phyloP scores from a whole-genome alignment of 83 land plant species.

The Picea abies region DNA sequence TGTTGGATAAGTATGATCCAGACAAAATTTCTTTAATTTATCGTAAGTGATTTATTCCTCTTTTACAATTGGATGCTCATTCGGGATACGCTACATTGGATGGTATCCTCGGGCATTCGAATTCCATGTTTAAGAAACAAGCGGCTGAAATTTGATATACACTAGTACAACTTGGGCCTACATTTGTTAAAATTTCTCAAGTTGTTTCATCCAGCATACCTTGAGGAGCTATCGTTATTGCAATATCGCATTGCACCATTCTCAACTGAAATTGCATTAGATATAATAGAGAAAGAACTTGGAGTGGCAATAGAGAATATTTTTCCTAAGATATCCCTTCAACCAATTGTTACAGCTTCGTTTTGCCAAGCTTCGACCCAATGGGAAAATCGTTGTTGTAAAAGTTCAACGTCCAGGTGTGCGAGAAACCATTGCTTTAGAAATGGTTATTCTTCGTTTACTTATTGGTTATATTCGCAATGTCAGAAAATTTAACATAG shows the following conservation, averaged over 20 bases:
- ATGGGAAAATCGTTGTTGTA: constrained; percentile 85
- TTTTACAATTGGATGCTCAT: no score
- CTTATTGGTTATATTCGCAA: constrained; percentile 58
- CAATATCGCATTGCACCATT: constrained; percentile 97
- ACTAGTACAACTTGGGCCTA: no score
- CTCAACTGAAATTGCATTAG: constrained; percentile 76
- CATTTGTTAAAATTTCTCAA: no score
- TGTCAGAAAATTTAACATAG: constrained; percentile 80
- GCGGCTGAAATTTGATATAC: no score
- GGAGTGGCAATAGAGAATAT: constrained; percentile 70
- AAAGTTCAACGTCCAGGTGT: constrained; percentile 99
- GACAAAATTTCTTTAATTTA: no score
- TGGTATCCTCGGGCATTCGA: no score
- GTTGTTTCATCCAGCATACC: constrained; percentile 42
- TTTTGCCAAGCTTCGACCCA: constrained; percentile 68
- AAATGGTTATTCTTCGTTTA: constrained; percentile 73
- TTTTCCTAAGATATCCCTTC: constrained; percentile 89
- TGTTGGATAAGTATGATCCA: no score
- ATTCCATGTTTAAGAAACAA: no score
- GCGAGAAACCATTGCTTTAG: constrained; percentile 90
- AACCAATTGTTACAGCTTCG: constrained; percentile 94
- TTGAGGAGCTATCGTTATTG: constrained; percentile 83
- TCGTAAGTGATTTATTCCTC: no score
- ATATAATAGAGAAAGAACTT: constrained; percentile 85
- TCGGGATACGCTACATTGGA: no score